phyloP scores from a whole-genome alignment of 208 protist genomes.

The Trypanosoma lewisi region DNA sequence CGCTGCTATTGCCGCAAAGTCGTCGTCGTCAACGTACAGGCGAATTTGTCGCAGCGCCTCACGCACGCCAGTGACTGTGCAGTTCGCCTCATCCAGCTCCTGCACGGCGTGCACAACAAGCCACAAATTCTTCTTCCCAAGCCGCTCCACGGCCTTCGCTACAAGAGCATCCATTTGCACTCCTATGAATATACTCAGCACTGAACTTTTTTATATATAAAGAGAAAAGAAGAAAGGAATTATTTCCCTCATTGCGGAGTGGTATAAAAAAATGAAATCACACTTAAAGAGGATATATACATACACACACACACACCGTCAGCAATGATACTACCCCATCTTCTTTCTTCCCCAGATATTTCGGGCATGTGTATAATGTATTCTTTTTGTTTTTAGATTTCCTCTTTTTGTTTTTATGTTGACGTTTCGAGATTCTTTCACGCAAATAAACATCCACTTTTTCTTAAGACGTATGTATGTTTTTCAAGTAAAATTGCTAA shows the following conservation, averaged over 20 bases:
- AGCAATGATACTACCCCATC: not conserved
- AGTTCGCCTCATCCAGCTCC: constrained; percentile 7
- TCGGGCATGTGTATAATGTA: not conserved
- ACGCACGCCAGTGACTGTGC: constrained; percentile 37
- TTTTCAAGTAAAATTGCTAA: no score
- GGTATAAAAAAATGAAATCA: no score
- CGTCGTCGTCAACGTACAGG: constrained; percentile 66
- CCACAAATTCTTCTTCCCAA: constrained; percentile 72
- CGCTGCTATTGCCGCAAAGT: constrained; percentile 38
- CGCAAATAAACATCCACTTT: not conserved
- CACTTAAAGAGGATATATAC: no score
- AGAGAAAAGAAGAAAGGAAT: constrained; percentile 4
- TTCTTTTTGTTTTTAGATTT: not conserved
- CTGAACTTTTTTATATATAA: not conserved
- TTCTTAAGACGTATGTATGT: no score
- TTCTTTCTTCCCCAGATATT: not conserved
- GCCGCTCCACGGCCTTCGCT: constrained; percentile 57
- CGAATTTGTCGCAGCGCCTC: constrained; percentile 59
- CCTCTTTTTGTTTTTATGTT: no score
- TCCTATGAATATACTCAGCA: not conserved
- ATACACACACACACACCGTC: no score
- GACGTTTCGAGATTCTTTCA: not conserved
- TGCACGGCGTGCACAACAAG: constrained; percentile 43
- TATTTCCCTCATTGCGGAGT: no score
- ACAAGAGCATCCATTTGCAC: constrained; percentile 32